Conservation (phyloP, 2,329 filamentous ascomycete genomes). For the Fusarium tricinctum region DNA sequence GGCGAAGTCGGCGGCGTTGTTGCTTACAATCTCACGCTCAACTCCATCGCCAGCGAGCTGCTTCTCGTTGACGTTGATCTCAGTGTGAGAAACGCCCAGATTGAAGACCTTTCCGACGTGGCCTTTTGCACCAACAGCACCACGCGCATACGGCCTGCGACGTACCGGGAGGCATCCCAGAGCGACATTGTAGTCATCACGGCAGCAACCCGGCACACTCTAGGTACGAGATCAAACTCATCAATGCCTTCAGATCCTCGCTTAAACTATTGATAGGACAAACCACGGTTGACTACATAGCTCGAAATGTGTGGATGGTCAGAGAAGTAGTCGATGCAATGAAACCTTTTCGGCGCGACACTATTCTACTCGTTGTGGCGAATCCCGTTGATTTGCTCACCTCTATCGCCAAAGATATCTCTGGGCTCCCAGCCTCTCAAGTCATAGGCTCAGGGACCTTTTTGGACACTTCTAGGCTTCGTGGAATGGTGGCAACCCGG, state of each 20-base stretch:
- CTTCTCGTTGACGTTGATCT: constrained; percentile 67
- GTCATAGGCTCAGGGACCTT: constrained; percentile 68
- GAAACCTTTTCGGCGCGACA: constrained; percentile 61
- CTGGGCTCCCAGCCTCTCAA: constrained; percentile 62
- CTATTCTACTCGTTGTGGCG: constrained; percentile 65
- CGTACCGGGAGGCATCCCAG: constrained; percentile 63
- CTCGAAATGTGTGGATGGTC: constrained; percentile 64
- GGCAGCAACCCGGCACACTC: constrained; percentile 64
- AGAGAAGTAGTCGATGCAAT: constrained; percentile 62
- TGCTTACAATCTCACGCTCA: constrained; percentile 65
- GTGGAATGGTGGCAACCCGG: constrained; percentile 57
- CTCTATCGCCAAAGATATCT: constrained; percentile 62
- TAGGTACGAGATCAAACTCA: constrained; percentile 43
- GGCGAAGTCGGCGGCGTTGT: constrained; percentile 66
- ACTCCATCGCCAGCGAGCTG: constrained; percentile 64
- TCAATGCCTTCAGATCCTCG: too few species aligned
- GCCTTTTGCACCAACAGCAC: constrained; percentile 60
- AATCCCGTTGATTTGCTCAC: constrained; percentile 70
- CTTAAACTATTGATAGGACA: constrained; percentile 21
- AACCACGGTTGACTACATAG: constrained; percentile 42
- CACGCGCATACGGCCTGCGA: constrained; percentile 61
- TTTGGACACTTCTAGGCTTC: constrained; percentile 65
- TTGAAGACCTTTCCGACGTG: constrained; percentile 66
- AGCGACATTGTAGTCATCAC: constrained; percentile 69
- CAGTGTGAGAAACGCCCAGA: constrained; percentile 62